Evolutionary conservation across 305 asterid genomes (phyloP).

Genomic region (Solanum hybrid): DNA sequence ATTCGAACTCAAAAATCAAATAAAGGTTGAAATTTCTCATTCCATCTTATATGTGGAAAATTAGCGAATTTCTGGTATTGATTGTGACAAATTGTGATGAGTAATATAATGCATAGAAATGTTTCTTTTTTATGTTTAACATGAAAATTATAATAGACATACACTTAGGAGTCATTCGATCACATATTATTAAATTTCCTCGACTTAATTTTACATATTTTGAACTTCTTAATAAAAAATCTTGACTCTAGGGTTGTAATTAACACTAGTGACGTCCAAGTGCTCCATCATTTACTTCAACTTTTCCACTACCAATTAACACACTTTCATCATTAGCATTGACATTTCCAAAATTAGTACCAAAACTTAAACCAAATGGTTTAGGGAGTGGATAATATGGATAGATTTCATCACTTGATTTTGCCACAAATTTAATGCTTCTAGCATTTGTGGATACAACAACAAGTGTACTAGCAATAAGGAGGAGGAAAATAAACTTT

Average conservation of each 20-base stretch:
- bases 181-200: not conserved
- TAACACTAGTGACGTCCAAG: not conserved
- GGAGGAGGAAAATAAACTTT: not conserved
- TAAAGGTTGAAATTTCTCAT: not conserved
- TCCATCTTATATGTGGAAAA: not conserved
- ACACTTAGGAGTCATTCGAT: not conserved
- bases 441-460: not conserved
- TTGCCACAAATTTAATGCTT: not conserved
- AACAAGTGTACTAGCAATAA: not conserved
- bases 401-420: not conserved
- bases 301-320: not conserved
- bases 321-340: not conserved
- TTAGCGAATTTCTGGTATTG: not conserved
- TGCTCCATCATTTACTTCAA: not conserved
- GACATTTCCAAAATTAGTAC: not conserved
- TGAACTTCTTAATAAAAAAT: not conserved
- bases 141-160: not conserved
- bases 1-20: not conserved
- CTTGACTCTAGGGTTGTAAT: not conserved
- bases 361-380: not conserved
- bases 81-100: not conserved
- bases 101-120: not conserved
- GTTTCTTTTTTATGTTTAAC: not conserved
- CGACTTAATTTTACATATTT: not conserved
- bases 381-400: not conserved